Evolutionary conservation across 2,329 filamentous ascomycete species (phyloP).

Genomic region (Cyanodermella asteris): DNA sequence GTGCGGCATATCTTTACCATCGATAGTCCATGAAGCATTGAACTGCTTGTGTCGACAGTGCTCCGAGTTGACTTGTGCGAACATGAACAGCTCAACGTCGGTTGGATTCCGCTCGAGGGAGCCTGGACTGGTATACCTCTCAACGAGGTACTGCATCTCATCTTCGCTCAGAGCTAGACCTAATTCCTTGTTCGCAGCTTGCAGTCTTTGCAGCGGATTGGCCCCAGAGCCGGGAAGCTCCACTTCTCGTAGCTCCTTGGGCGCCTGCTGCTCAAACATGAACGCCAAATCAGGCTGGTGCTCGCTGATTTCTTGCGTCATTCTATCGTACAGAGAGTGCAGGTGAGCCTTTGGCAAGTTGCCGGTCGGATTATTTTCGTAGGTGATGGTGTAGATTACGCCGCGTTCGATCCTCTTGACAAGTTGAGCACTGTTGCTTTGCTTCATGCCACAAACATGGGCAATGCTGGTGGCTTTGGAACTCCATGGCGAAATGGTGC

Average conservation of each 20-base stretch:
- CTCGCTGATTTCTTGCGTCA: slow-evolving; percentile 67
- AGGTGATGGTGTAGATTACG: slow-evolving; percentile 47
- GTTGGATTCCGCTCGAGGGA: slow-evolving; percentile 42
- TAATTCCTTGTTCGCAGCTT: slow-evolving; percentile 62
- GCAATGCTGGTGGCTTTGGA: slow-evolving; percentile 89
- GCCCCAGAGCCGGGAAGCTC: slow-evolving; percentile 45
- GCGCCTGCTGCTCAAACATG: slow-evolving; percentile 57
- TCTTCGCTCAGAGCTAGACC: slow-evolving; percentile 71
- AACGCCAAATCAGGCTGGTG: slow-evolving; percentile 43
- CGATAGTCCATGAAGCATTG: slow-evolving; percentile 90
- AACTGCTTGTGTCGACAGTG: slow-evolving; percentile 81
- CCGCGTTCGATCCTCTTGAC: slow-evolving; percentile 71
- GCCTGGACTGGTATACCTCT: slow-evolving; percentile 47
- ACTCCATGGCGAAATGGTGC: slow-evolving; percentile 85
- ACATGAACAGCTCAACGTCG: slow-evolving; percentile 97
- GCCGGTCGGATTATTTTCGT: slow-evolving; percentile 32
- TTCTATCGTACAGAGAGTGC: slow-evolving; percentile 74
- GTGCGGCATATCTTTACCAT: slow-evolving; percentile 56
- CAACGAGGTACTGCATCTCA: slow-evolving; percentile 87
- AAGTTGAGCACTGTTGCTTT: too few species aligned
- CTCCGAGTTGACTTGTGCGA: slow-evolving; percentile 96
- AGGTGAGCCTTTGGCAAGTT: slow-evolving; percentile 34
- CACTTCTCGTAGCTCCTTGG: slow-evolving; percentile 48
- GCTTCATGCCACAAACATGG: slow-evolving; percentile 67
- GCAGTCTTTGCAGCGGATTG: slow-evolving; percentile 48